Percentiles rank a stretch among this genome's conserved stretches.
These are phyloP conservation scores for Microdochium nivale DNA, from an alignment of 2,329 filamentous ascomycete species.

Conservation along the genomic window DNA sequence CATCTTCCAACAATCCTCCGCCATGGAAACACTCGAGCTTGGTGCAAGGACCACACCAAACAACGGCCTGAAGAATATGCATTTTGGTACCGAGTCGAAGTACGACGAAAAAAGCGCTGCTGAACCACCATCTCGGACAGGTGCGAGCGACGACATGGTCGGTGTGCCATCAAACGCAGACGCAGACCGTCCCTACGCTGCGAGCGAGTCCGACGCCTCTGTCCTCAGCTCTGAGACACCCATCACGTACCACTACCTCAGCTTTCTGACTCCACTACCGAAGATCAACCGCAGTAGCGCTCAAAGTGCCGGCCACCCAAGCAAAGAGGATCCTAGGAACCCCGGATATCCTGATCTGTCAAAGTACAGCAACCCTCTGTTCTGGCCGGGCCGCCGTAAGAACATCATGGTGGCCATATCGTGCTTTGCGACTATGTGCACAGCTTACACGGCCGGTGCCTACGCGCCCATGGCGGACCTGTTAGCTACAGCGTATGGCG, in stretches of 20 bases:
- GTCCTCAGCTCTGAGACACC: slow-evolving; percentile 7
- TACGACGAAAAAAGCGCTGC: not conserved
- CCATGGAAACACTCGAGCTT: not conserved
- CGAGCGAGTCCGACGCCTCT: not conserved
- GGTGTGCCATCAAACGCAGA: too few species aligned
- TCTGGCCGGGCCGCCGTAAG: slow-evolving; percentile 65
- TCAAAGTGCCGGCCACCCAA: not conserved
- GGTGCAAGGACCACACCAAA: not conserved
- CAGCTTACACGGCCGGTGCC: slow-evolving; percentile 73
- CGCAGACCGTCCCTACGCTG: not conserved
- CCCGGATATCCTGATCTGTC: slow-evolving; percentile 49
- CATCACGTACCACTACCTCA: slow-evolving; percentile 51
- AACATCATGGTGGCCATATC: slow-evolving; percentile 62
- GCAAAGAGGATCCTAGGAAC: not conserved
- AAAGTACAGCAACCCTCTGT: slow-evolving; percentile 60
- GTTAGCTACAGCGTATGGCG: slow-evolving; percentile 56
- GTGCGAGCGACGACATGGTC: not conserved
- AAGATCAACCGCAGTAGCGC: slow-evolving; percentile 21
- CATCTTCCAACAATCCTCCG: not conserved
- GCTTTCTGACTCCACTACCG: slow-evolving; percentile 51
- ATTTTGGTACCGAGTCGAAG: not conserved
- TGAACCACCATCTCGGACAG: not conserved
- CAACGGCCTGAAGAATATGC: not conserved
- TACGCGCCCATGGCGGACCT: slow-evolving; percentile 63
- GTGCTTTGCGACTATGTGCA: slow-evolving; percentile 66